Conservation (phyloP, 2,329 filamentous ascomycete genomes). For the Diatrype stigma region DNA sequence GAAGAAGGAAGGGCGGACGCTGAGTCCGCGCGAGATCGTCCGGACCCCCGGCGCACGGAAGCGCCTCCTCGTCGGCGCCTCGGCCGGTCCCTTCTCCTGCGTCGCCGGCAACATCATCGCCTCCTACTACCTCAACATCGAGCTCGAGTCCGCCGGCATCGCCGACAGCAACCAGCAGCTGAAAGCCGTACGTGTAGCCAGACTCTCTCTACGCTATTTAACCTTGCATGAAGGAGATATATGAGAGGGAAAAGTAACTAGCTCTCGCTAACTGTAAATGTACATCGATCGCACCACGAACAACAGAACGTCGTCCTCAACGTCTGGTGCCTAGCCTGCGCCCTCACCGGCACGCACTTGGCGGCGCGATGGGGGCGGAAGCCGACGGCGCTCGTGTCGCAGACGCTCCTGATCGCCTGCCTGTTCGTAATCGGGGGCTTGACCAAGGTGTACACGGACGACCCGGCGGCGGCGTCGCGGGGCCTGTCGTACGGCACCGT, state of each 20-base stretch:
- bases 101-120: slow-evolving; percentile 37
- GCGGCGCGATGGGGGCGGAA: slow-evolving; percentile 40
- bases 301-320: slow-evolving; percentile 46
- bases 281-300: no score
- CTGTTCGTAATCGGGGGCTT: slow-evolving; percentile 49
- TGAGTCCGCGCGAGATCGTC: slow-evolving; percentile 35
- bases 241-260: no score
- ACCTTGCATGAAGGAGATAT: no score
- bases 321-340: slow-evolving; percentile 41
- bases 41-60: slow-evolving; percentile 33
- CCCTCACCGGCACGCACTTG: slow-evolving; percentile 39
- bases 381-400: slow-evolving; percentile 35
- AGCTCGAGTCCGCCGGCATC: slow-evolving; percentile 38
- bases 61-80: slow-evolving; percentile 35
- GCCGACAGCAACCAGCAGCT: slow-evolving; percentile 33
- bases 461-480: slow-evolving; percentile 21
- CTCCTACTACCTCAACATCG: slow-evolving; percentile 34
- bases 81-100: slow-evolving; percentile 30
- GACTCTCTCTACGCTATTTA: no score
- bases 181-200: slow-evolving; percentile 29
- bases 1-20: slow-evolving; percentile 33
- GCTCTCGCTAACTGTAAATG: no score
- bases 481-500: slow-evolving; percentile 26
- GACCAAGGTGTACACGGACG: slow-evolving; percentile 35
- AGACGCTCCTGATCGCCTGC: slow-evolving; percentile 34